Evolutionary conservation across 176 grass and related monocot species (phyloP).

Genomic region (Thinopyrum elongatum): DNA sequence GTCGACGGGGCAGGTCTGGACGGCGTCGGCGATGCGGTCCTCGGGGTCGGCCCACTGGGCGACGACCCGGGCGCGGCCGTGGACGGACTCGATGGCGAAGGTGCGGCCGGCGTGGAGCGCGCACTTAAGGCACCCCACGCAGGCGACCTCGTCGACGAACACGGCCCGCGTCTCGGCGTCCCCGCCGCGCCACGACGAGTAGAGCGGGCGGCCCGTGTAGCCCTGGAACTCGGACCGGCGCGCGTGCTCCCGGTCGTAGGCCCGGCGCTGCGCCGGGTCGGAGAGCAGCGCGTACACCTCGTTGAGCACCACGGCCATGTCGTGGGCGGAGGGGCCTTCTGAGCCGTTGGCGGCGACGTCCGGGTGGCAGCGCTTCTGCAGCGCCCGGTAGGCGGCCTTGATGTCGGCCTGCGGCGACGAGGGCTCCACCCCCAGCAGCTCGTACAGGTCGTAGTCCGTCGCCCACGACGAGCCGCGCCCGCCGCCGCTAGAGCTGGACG

Average conservation of each 20-base stretch:
- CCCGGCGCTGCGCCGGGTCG: conserved; percentile 65
- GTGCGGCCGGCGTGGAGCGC: conserved; percentile 71
- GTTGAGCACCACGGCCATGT: conserved; percentile 95
- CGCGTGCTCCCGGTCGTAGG: conserved; percentile 90
- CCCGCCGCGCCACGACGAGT: conserved; percentile 71
- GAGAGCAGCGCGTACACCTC: conserved; percentile 85
- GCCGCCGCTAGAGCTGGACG: not conserved
- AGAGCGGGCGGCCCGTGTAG: conserved; percentile 82
- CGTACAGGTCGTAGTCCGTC: conserved; percentile 78
- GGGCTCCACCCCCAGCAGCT: conserved; percentile 72
- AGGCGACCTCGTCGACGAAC: conserved; percentile 88
- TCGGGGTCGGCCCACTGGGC: conserved; percentile 90
- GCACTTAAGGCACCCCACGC: conserved; percentile 92
- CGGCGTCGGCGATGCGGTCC: conserved; percentile 79
- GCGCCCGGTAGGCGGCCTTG: conserved; percentile 76
- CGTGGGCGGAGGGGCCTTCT: conserved; percentile 16
- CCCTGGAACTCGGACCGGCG: conserved; percentile 72
- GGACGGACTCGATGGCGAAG: conserved; percentile 79
- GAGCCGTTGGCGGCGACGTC: conserved; percentile 53
- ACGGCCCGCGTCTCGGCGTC: conserved; percentile 65
- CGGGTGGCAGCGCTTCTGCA: conserved; percentile 97
- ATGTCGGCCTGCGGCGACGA: conserved; percentile 66
- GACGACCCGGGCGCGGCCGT: conserved; percentile 84
- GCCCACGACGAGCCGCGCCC: conserved; percentile 46
- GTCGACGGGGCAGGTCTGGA: conserved; percentile 82